These are phyloP conservation scores for Picea abies DNA, from an alignment of 83 land plant species.

Conservation along the genomic window DNA sequence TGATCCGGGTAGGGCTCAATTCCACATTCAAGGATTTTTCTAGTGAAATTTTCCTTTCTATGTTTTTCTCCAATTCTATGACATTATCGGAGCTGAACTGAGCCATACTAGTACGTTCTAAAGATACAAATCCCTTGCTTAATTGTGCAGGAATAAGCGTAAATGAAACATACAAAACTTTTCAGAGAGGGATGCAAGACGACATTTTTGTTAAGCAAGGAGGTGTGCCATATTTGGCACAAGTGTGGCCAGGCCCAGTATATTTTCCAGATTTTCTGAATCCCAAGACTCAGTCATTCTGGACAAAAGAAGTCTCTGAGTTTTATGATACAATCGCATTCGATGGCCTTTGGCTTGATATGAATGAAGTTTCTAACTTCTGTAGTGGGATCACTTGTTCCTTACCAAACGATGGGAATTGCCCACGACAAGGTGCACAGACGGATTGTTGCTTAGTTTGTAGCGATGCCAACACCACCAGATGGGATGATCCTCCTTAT, in stretches of 20 bases:
- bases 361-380: slow-evolving; percentile 93
- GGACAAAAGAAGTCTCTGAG: slow-evolving; percentile 61
- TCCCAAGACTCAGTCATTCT: slow-evolving; percentile 51
- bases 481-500: slow-evolving; percentile 83
- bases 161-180: slow-evolving; percentile 54
- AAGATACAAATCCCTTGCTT: too few relatives aligned
- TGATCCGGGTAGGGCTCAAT: slow-evolving; percentile 59
- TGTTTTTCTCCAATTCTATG: neutral
- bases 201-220: slow-evolving; percentile 67
- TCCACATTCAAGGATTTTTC: neutral
- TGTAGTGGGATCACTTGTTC: slow-evolving; percentile 42
- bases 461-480: slow-evolving; percentile 25
- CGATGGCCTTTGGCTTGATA: slow-evolving; percentile 96
- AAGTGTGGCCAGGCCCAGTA: slow-evolving; percentile 89
- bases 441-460: too few relatives aligned
- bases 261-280: slow-evolving; percentile 90
- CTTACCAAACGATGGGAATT: slow-evolving; percentile 27
- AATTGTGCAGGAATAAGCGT: slow-evolving; percentile 54
- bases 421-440: too few relatives aligned
- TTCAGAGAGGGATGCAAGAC: slow-evolving; percentile 52
- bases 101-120: too few relatives aligned
- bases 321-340: slow-evolving; percentile 62
- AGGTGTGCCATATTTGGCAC: slow-evolving; percentile 65
- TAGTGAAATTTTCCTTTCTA: neutral
- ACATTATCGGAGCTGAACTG: neutral